A percentile compares a stretch with the other conserved stretches of the same genome.
phyloP scores from a whole-genome alignment of 371 early-diverging fungal genomes.

The Entomophthora muscae region DNA sequence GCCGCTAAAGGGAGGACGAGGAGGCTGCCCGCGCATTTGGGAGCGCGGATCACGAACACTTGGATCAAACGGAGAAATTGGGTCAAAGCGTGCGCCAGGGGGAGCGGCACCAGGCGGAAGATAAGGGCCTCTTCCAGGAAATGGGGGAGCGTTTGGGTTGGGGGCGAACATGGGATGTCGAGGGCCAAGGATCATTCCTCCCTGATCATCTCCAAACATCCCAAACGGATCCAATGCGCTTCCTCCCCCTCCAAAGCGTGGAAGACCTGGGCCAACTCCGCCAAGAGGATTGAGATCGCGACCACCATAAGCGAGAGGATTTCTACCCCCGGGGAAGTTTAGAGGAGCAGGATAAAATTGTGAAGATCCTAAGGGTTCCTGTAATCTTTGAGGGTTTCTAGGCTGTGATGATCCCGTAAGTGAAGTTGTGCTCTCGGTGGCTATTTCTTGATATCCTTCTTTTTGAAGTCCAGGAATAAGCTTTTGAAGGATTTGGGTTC shows the following conservation, averaged over 20 bases:
- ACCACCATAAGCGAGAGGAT: slow-evolving; percentile 26
- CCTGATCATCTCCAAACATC: slow-evolving; percentile 23
- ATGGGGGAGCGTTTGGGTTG: slow-evolving; percentile 14
- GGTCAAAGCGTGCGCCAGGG: slow-evolving; percentile 83
- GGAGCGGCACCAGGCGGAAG: slow-evolving; percentile 56
- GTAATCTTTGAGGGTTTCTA: slow-evolving; percentile 22
- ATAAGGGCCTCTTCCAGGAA: neutral
- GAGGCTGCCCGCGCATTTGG: slow-evolving; percentile 16
- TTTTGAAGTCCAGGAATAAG: slow-evolving; percentile 48
- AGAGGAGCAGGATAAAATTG: slow-evolving; percentile 13
- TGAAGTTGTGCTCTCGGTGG: neutral
- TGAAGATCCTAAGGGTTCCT: slow-evolving; percentile 6
- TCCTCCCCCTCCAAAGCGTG: slow-evolving; percentile 21
- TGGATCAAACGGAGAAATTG: slow-evolving; percentile 59
- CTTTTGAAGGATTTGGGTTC: slow-evolving; percentile 37
- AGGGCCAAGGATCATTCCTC: slow-evolving; percentile 76
- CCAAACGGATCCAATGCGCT: slow-evolving; percentile 10
- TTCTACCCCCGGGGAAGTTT: slow-evolving; percentile 19
- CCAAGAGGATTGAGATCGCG: slow-evolving; percentile 10
- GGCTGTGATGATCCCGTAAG: slow-evolving; percentile 7
- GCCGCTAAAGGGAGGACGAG: slow-evolving; percentile 23
- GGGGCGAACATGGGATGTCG: slow-evolving; percentile 74
- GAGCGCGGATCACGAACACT: slow-evolving; percentile 22
- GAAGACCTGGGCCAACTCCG: slow-evolving; percentile 13
- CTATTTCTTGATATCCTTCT: slow-evolving; percentile 25